Base-by-base conservation (phyloP, 345 rosid genomes). In the Balakata baccata region DNA sequence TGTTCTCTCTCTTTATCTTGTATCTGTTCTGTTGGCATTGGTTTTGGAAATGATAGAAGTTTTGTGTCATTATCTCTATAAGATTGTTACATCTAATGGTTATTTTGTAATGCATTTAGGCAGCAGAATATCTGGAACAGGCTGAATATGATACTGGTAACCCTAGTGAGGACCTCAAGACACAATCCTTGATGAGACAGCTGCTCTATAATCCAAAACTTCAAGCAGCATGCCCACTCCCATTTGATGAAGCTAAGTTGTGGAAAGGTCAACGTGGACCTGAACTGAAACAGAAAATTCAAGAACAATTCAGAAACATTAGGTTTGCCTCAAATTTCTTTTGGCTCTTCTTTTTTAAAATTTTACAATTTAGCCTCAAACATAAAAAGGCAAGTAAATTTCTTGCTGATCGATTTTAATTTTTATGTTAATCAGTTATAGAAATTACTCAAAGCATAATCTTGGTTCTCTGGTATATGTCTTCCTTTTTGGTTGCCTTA, bases 241-340 rank as follows among this genome's bases (percentile, higher is more conserved):
- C 99, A 60, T 95, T 89, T 80, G 98, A 95, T 74, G 99, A 95
- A 83, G 99, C 98, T 61, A 90, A 93, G 83, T 82, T 95, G 69
- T 95, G 98, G 97, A 89, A 89, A 74, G 99, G 99, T 39, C 92
- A 88, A 83, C 85, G 87, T 65, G 99, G 99, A 57, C 99, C 97
- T 22, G 98, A 95, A 84, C 82, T 93, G 75, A 95, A 93, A 70
- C 88, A 84, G 82, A 82, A 86, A 76, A 87, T 89, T 80, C 98
- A 90, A 79, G 84, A 78, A 72, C 99, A 92, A 75, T 95, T 92
- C 86, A 84, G 87, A 87, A 95, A 92, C 81, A 92, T 95, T 77
- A 95, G 98, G 98, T 95, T 68, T 56, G 66, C 79, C 67, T 70
- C 77, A 43, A 51, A 69, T 39, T 79, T 54, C 50, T 13, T 14